Percentiles rank a stretch among this genome's conserved stretches.
phyloP scores from a whole-genome alignment of 371 early-diverging fungal species.

The Capillidium heterosporum region DNA sequence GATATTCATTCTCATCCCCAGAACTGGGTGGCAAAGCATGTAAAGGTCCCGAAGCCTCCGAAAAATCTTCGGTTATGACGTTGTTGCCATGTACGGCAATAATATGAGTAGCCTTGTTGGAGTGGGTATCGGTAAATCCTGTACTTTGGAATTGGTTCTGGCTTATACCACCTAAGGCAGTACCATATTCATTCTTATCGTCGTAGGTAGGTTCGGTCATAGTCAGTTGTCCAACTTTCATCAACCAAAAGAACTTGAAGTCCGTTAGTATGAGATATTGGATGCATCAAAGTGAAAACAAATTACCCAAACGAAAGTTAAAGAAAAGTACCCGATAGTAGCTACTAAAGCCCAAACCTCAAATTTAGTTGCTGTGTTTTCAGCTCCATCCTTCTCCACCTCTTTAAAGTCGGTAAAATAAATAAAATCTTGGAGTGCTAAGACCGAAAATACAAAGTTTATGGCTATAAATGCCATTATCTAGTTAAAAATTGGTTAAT shows the following conservation, averaged over 20 bases:
- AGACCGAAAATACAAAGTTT: not conserved
- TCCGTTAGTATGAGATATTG: not conserved
- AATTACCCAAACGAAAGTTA: slow-evolving; percentile 1
- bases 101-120: not conserved
- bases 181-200: not conserved
- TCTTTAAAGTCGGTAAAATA: no score
- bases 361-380: not conserved
- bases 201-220: not conserved
- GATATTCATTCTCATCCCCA: slow-evolving; percentile 2
- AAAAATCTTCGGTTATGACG: no score
- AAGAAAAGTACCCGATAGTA: not conserved
- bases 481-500: not conserved
- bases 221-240: not conserved
- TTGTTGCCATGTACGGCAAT: no score
- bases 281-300: not conserved
- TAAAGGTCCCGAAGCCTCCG: no score
- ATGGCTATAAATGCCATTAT: not conserved
- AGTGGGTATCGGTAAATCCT: not conserved
- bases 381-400: no score
- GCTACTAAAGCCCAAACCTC: not conserved
- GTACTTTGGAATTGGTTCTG: no score
- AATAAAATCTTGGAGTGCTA: not conserved
- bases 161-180: no score
- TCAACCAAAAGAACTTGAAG: slow-evolving; percentile 1
- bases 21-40: no score